phyloP scores from a whole-genome alignment of 192 early-diverging fungal species.

The Haplosporangium gracile region DNA sequence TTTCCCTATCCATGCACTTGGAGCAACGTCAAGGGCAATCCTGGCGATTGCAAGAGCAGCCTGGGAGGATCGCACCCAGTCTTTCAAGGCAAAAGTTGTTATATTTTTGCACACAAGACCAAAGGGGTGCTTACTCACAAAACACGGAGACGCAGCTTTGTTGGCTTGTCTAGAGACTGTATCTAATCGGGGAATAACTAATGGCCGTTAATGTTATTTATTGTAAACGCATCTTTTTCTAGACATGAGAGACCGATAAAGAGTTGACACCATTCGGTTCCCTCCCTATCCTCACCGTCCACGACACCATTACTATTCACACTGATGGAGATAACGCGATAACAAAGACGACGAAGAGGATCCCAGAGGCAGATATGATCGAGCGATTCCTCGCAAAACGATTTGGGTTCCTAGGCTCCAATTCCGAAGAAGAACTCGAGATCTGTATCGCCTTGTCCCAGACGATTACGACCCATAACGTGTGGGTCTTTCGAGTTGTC shows the following conservation, averaged over 20 bases:
- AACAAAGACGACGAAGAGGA: neutral
- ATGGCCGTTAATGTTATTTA: neutral
- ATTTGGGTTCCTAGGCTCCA: constrained; percentile 30
- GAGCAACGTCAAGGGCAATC: constrained; percentile 25
- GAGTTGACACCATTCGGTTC: constrained; percentile 57
- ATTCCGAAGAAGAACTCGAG: constrained; percentile 25
- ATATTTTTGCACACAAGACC: neutral
- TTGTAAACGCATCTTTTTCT: neutral
- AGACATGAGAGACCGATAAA: constrained; percentile 60
- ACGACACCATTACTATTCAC: constrained; percentile 25
- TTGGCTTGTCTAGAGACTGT: neutral
- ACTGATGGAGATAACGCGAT: constrained; percentile 20
- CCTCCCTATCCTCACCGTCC: constrained; percentile 58
- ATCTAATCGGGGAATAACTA: neutral
- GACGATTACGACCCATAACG: constrained; percentile 34
- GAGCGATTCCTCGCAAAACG: constrained; percentile 31
- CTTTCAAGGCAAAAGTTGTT: constrained; percentile 20
- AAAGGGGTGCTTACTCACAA: neutral
- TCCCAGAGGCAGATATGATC: constrained; percentile 43
- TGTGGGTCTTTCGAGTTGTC: constrained; percentile 39
- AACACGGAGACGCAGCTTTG: neutral
- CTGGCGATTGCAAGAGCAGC: constrained; percentile 16
- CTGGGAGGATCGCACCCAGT: constrained; percentile 24
- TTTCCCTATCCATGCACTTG: constrained; percentile 35
- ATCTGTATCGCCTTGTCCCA: constrained; percentile 30